Evolutionary conservation across 192 early-diverging fungal species (phyloP), one percentile per base, ranked within the genome.

Genomic region (Entophlyctis luteolus): DNA sequence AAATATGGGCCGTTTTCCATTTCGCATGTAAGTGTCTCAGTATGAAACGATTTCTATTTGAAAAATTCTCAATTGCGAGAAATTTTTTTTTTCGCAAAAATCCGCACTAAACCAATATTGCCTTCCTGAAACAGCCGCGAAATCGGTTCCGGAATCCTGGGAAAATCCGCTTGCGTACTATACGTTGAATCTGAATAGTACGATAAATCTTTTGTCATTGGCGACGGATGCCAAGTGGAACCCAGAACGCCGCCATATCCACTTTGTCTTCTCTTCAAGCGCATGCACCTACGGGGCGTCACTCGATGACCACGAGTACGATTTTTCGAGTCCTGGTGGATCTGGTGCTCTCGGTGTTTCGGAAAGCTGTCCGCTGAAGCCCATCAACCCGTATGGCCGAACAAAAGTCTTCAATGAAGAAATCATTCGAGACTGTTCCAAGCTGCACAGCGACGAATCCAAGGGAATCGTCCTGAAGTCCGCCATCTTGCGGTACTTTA

Each of bases 221-320:
- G 91, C 35, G 23, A 28, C 29, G 32, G 20, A 28, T n/a, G 1
- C 23, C 3, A 48, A 49, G 91, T 89, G 72, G 84, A 34, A 76
- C 82, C 68, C 81, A 79, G n/a, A n/a, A n/a, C n/a, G n/a, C n/a
- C 70, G 76, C 77, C 39, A 86, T 89, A 42, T 86, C 84, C 50
- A 80, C 88, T 68, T 83, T 92, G 87, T 94, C 25, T 94, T 94
- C 59, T 93, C 90, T 39, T 88, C 86, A 1, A 90, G 88, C 37
- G 91, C 91, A 2, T 89, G 91, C 23, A 89, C 93, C 10, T 94
- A 91, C 79, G 88, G 63, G 28, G 27, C 22, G 16, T 52, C 63
- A 5, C 28, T 66, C 3, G 63, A 66, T 28, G 39, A 66, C 12
- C 63, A 67, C 36, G 68, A 87, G 65, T 84, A 88, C 63, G 29